These are phyloP conservation scores for Cordyceps militaris DNA, from an alignment of 2,329 filamentous ascomycete genomes.

Conservation along the genomic window DNA sequence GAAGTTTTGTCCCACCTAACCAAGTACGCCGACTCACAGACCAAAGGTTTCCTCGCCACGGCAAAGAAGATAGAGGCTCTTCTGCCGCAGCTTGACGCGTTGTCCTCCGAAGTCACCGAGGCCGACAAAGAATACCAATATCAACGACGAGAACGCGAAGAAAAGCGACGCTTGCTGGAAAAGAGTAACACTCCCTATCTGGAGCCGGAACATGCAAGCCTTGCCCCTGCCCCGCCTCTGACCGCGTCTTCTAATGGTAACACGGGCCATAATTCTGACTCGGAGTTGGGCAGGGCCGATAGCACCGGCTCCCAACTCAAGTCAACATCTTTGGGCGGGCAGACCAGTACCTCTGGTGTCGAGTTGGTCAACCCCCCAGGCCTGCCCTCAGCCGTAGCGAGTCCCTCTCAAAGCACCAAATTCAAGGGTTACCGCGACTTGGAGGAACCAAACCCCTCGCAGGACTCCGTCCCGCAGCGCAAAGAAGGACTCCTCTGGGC, in stretches of 20 bases:
- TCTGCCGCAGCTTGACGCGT: slow-evolving; percentile 80
- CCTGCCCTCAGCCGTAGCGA: slow-evolving; percentile 40
- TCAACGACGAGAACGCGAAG: slow-evolving; percentile 87
- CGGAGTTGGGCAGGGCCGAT: slow-evolving; percentile 64
- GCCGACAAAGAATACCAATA: slow-evolving; percentile 97
- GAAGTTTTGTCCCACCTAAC: slow-evolving; percentile 93
- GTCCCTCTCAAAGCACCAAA: slow-evolving; percentile 47
- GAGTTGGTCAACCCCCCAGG: slow-evolving; percentile 53
- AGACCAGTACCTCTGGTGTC: slow-evolving; percentile 25
- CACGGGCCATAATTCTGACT: slow-evolving; percentile 50
- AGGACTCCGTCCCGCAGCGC: slow-evolving; percentile 52
- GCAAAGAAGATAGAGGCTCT: slow-evolving; percentile 83
- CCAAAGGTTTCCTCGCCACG: slow-evolving; percentile 71
- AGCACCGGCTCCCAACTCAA: slow-evolving; percentile 65
- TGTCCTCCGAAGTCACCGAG: slow-evolving; percentile 81
- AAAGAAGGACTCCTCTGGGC: slow-evolving; percentile 97
- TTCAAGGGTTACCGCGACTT: slow-evolving; percentile 93
- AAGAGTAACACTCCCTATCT: slow-evolving; percentile 72
- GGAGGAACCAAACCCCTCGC: slow-evolving; percentile 68
- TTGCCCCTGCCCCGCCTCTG: slow-evolving; percentile 28
- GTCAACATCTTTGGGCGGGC: slow-evolving; percentile 39
- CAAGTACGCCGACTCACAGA: slow-evolving; percentile 86
- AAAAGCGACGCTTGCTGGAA: slow-evolving; percentile 83
- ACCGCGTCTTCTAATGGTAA: slow-evolving; percentile 36
- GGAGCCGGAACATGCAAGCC: slow-evolving; percentile 56